A percentile compares a stretch with the other conserved stretches of the same genome.
phyloP scores from a whole-genome alignment of 768 basidiomycete species.

The Kwoniella pini region DNA sequence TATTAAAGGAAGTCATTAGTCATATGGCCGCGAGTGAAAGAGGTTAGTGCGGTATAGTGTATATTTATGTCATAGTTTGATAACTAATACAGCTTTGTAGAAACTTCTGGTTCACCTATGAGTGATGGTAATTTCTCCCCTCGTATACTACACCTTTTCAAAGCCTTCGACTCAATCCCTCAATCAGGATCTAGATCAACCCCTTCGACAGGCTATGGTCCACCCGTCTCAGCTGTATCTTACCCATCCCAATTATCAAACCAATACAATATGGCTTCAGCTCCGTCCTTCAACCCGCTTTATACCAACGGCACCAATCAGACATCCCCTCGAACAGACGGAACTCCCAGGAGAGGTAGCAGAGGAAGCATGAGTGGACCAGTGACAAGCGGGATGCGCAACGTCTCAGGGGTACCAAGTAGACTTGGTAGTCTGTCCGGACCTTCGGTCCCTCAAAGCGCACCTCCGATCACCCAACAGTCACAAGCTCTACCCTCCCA shows the following conservation, averaged over 20 bases:
- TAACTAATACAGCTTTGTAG: slow-evolving; percentile 7
- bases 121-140: slow-evolving; percentile 29
- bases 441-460: neutral
- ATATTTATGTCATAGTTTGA: neutral
- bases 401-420: slow-evolving; percentile 9
- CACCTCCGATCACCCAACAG: neutral
- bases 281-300: neutral
- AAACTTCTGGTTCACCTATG: slow-evolving; percentile 20
- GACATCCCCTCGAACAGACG: slow-evolving; percentile 28
- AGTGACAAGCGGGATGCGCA: neutral
- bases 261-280: neutral
- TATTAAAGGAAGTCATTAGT: slow-evolving; percentile 42
- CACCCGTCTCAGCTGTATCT: slow-evolving; percentile 1
- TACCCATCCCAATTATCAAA: neutral
- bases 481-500: neutral
- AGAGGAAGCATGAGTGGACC: slow-evolving; percentile 21
- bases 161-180: slow-evolving; percentile 23
- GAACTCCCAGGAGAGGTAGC: slow-evolving; percentile 18
- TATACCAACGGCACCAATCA: slow-evolving; percentile 18
- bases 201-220: slow-evolving; percentile 6
- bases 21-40: slow-evolving; percentile 31
- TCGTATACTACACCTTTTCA: slow-evolving; percentile 28
- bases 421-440: slow-evolving; percentile 7
- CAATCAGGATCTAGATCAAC: neutral
- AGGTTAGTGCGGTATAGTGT: slow-evolving; percentile 16